Percentiles rank a stretch among this genome's conserved stretches.
Evolutionary conservation across 371 early-diverging fungal genomes (phyloP).

Genomic region (Zopfochytrium polystomum): DNA sequence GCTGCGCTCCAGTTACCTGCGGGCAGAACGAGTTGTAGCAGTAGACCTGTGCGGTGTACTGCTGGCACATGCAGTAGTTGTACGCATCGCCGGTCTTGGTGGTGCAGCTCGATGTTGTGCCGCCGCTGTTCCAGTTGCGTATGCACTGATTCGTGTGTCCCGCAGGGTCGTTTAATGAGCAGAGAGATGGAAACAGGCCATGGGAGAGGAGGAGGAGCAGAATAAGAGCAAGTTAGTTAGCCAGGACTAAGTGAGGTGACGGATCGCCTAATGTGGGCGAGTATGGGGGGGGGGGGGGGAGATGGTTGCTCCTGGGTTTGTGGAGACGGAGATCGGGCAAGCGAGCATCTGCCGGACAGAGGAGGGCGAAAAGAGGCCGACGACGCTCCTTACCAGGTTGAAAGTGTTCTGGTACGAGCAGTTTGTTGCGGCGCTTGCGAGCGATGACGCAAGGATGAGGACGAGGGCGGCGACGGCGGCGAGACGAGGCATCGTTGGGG

Average conservation of each 20-base stretch:
- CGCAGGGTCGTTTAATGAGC: background rate
- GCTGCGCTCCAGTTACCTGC: background rate
- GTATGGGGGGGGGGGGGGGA: background rate
- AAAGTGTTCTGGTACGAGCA: constrained; percentile 5
- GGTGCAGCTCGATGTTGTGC: background rate
- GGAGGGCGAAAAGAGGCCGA: background rate
- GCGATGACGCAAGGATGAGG: background rate
- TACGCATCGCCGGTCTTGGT: background rate
- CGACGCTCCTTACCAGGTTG: constrained; percentile 3
- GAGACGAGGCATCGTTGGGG: background rate
- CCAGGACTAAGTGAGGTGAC: background rate
- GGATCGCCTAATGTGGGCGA: background rate
- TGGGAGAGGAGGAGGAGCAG: background rate
- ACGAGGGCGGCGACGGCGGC: constrained; percentile 1
- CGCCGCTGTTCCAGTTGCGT: constrained; percentile 1
- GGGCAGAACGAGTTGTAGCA: constrained; percentile 16
- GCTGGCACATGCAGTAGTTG: constrained; percentile 14
- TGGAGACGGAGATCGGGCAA: background rate
- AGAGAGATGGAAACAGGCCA: too few species aligned
- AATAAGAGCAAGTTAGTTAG: background rate
- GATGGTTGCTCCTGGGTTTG: background rate
- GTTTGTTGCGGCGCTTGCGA: background rate
- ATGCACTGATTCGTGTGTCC: background rate
- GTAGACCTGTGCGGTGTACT: constrained; percentile 1
- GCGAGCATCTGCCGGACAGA: background rate